Base-by-base conservation (phyloP, 441 rosid species). In the Cnidoscolus chayamansa region DNA sequence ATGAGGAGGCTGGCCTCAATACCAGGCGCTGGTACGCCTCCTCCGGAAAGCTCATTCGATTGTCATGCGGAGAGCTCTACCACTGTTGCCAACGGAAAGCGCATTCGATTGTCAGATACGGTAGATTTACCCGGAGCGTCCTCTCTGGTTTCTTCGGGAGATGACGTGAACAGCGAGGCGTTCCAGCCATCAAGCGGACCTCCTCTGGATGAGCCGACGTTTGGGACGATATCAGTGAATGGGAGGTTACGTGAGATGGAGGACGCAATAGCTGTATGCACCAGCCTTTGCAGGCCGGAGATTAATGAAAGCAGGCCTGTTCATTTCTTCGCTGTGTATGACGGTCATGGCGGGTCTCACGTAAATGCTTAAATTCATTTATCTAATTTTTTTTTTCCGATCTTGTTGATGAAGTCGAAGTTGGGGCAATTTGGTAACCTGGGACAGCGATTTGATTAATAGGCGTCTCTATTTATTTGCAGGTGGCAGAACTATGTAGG, bases 191-290 rank as follows among this genome's bases (percentile, higher is more conserved):
- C 59, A 53, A 17, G 35, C 12, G 57, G 19, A 43, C 48, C 30
- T 2, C 30, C 57, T 2, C 76, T 53, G 19, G 68, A 6, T 2
- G 85, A 71, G 68, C 91, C 91, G 6, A 79, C 72, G 58, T 84
- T 79, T 72, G 98, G 97, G 10, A 70, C 77, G 62, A 82, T 90
- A 73, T 84, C 93, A 3, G 84, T 93, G 51, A 54, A 88, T 2
- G 97, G 97, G 49, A 84, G 89, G 76, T 76, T 89, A 4, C 87
- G 91, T 58, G 88, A 84, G 54, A 93, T 93, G 98, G 97, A 93
- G 74, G 98, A 93, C 54, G 74, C 88, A 58, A 71, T 90, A 60
- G 76, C 75, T 54, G 87, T 82, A 9, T 74, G 75, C 54, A 78
- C 84, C 1, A 81, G 55, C 58, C 78, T 93, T 1, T 84, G 91